These are phyloP conservation scores for Globisporangium barbulae DNA, from an alignment of 352 stramenopile genomes.

Conservation along the genomic window DNA sequence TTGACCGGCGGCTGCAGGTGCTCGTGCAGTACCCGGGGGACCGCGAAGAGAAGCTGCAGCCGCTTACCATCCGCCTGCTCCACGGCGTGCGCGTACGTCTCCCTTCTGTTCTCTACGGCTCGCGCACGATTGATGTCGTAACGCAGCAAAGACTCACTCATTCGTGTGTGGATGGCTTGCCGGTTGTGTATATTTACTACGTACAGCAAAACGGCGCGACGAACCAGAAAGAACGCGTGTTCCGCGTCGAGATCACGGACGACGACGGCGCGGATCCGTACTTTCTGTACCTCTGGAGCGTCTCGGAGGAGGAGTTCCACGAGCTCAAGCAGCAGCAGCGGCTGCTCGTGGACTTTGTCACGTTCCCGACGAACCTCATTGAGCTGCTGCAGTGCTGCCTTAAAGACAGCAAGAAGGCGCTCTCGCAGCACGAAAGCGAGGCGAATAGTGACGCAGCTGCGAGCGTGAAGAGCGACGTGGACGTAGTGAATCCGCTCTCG, in stretches of 20 bases:
- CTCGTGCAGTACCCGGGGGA: slow-evolving; percentile 73
- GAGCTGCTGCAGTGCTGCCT: slow-evolving; percentile 89
- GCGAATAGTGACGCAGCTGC: neutral
- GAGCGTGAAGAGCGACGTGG: slow-evolving; percentile 7
- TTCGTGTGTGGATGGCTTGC: neutral
- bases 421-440: slow-evolving; percentile 15
- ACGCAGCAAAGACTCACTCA: too few species aligned
- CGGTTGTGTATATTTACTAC: neutral
- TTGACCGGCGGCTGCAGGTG: slow-evolving; percentile 80
- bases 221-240: slow-evolving; percentile 85
- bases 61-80: slow-evolving; percentile 75
- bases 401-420: slow-evolving; percentile 56
- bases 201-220: slow-evolving; percentile 62
- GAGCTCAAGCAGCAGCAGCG: slow-evolving; percentile 92
- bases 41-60: slow-evolving; percentile 72
- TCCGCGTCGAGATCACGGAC: slow-evolving; percentile 93
- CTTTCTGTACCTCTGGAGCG: slow-evolving; percentile 91
- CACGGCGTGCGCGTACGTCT: slow-evolving; percentile 66
- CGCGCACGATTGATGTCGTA: neutral
- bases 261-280: slow-evolving; percentile 89
- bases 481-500: slow-evolving; percentile 25
- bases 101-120: neutral
- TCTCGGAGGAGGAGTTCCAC: slow-evolving; percentile 94
- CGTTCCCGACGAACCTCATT: slow-evolving; percentile 91
- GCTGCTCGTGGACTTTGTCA: slow-evolving; percentile 92